These are phyloP conservation scores for Kockovaella imperatae DNA, from an alignment of 768 basidiomycete species.

Conservation along the genomic window DNA sequence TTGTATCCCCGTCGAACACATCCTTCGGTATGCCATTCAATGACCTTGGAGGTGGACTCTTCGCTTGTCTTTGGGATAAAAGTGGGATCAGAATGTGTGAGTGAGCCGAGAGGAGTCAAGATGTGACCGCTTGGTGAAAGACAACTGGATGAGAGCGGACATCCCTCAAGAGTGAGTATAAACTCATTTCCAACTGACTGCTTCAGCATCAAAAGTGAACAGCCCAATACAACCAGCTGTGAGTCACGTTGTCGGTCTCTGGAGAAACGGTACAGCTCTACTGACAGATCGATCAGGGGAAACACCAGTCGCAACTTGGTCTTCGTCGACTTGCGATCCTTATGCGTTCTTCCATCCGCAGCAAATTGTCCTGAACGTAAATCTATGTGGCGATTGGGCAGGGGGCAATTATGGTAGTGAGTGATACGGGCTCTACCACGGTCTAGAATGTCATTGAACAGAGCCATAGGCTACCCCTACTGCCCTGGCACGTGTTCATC, in stretches of 20 bases:
- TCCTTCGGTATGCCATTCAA: constrained; percentile 82
- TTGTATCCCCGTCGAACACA: constrained; percentile 68
- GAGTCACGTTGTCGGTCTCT: constrained; percentile 5
- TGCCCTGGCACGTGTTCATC: constrained; percentile 42
- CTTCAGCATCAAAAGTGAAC: constrained; percentile 15
- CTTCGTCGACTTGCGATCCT: constrained; percentile 38
- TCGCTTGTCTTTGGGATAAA: constrained; percentile 83
- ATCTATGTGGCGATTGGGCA: constrained; percentile 44
- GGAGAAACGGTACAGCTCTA: background rate
- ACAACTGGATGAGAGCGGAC: constrained; percentile 37
- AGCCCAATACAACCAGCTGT: constrained; percentile 24
- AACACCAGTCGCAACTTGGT: constrained; percentile 30
- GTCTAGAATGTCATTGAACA: background rate
- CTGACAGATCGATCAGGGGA: constrained; percentile 33
- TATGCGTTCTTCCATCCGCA: constrained; percentile 37
- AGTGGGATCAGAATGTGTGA: constrained; percentile 52
- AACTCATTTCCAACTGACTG: background rate
- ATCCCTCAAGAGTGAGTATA: constrained; percentile 38
- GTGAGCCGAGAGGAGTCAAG: constrained; percentile 6
- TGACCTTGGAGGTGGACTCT: constrained; percentile 69
- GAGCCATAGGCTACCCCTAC: constrained; percentile 18
- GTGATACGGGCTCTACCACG: constrained; percentile 1
- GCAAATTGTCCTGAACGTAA: constrained; percentile 39
- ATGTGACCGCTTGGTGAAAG: constrained; percentile 7
- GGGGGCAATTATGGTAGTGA: constrained; percentile 29